Evolutionary conservation across 2,329 filamentous ascomycete species (phyloP), one percentile per base, ranked within the genome.

Genomic region (Ophiostoma quercus): DNA sequence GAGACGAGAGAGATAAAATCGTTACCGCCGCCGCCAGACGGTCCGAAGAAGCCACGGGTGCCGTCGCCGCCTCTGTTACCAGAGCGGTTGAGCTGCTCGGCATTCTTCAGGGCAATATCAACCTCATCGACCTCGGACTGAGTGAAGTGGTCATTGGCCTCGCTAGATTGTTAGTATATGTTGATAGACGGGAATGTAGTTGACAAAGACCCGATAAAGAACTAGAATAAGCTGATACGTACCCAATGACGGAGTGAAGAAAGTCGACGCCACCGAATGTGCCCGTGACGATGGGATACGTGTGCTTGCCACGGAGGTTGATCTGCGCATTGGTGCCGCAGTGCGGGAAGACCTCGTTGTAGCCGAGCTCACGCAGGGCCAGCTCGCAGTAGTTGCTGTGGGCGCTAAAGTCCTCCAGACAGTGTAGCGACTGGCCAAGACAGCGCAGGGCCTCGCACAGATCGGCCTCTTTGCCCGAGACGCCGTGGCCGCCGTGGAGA

Each of bases 361-460:
- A 86, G 1, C 90, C 90, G 72, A 92, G 82, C 77, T 95, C 92
- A 37, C 89, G 85, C 37, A 95, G 83, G 4, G 86, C 89, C 71
- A 94, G 84, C 78, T 95, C 92, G 75, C 88, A 89, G 79, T 94
- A 95, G 79, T 94, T 94, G 76, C 90, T 92, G 79, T 94, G 91
- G 1, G 91, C 91, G 66, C 89, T 88, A 82, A 86, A 95, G 74
- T 94, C 85, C 84, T 94, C 91, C 76, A 94, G 84, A 65, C 89
- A 92, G 78, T 94, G 91, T 32, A 93, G 82, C 2, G 89, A 87
- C 77, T 93, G 91, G 0, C 91, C 91, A 0, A 94, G 82, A 72
- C 89, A 92, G 71, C 92, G 83, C 71, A 94, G 81, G 3, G 91
- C 92, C 77, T 95, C 92, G 74, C 87, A 92, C n/a, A 95, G 83